Evolutionary conservation across 108 stramenopile genomes (phyloP).

Genomic region (Pseudonitzschia pungens): DNA sequence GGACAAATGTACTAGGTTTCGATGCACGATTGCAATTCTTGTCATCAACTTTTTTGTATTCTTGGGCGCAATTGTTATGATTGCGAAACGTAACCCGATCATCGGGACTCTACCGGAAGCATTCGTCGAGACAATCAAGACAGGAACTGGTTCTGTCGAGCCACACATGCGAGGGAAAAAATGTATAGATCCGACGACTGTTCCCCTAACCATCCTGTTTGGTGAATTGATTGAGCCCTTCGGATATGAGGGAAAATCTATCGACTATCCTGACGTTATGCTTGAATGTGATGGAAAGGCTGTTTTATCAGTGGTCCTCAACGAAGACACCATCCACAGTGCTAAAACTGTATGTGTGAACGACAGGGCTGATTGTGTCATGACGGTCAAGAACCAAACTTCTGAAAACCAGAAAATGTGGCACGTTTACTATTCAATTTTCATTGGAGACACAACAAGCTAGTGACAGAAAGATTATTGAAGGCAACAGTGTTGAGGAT

Average conservation of each 20-base stretch:
- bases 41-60: not conserved
- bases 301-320: not conserved
- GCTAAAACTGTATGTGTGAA: not conserved
- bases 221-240: not conserved
- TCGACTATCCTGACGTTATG: not conserved
- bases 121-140: not conserved
- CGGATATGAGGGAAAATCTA: too few relatives aligned
- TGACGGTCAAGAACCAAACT: too few relatives aligned
- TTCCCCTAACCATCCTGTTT: not conserved
- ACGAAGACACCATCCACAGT: not conserved
- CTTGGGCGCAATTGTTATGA: not conserved
- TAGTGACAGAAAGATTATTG: not conserved
- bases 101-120: not conserved
- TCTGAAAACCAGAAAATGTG: not conserved
- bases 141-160: not conserved
- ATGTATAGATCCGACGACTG: not conserved
- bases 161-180: too few relatives aligned
- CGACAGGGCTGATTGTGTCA: not conserved
- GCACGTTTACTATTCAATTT: slow-evolving; percentile 1
- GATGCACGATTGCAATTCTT: not conserved
- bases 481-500: not conserved
- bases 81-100: not conserved
- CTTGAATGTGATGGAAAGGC: not conserved
- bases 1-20: not conserved
- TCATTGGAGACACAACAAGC: not conserved